Base-by-base conservation (phyloP, 2,329 filamentous ascomycete species). In the Fusarium sarcochroum region DNA sequence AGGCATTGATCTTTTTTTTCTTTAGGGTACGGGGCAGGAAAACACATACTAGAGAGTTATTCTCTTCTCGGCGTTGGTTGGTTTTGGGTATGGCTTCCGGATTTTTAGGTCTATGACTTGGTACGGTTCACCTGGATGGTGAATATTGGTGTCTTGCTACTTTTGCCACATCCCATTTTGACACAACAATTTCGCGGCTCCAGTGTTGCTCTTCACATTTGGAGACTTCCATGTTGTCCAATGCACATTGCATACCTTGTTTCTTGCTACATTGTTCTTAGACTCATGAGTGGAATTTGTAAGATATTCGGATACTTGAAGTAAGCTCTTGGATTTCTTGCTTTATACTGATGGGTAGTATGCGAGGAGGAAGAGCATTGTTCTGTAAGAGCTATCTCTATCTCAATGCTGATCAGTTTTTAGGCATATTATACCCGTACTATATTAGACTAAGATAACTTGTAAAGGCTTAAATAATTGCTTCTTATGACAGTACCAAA, bases 21-120 rank as follows among this genome's bases (percentile, higher is more conserved):
- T 23, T 37, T 48, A 42, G 18, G 20, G 21, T 46, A 23, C 21
- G 32, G 15, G 17, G 18, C 30, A 35, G 45, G 35, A 55, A 40
- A 52, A 38, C 37, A 15, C 20, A 27, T 30, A 49, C 63, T 32
- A 32, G 30, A 63, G 40, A 46, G 41, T 38, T 50, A 7, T 38
- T 50, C 35, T 37, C 63, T 37, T 50, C 17, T 49, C n/a, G 47
- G 46, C 60, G 53, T 65, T 55, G 42, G 23, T 34, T 48, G 40
- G 25, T 14, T 42, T 57, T 52, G 48, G 38, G 47, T 18, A 52
- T 45, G n/a, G 21, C 32, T 37, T 34, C 15, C 35, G 34, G 20
- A 32, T 27, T 25, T 23, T 38, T 21, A 37, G 45, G 42, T 44
- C 64, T 35, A 7, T 18, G 21, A 11, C 23, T 44, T 23, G 30